Evolutionary conservation across 2,329 filamentous ascomycete genomes (phyloP).

Genomic region (Penicillium vulpinum): DNA sequence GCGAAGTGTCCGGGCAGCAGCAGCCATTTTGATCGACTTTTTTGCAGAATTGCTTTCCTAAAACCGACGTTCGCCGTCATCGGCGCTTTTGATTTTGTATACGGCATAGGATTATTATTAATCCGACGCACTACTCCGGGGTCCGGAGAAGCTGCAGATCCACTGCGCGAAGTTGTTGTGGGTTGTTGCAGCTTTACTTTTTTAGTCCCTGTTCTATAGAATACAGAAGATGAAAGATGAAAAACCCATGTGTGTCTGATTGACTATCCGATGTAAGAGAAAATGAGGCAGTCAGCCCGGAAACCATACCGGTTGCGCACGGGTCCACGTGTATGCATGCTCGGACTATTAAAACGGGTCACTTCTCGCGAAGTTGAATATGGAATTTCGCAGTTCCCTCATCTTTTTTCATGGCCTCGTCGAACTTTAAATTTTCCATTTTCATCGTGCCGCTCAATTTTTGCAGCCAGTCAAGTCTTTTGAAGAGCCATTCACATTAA

Average conservation of each 20-base stretch:
- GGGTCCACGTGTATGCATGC: neutral
- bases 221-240: neutral
- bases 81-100: conserved; percentile 32
- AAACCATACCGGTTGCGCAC: too few relatives aligned
- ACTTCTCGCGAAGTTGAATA: conserved; percentile 22
- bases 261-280: neutral
- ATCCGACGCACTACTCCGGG: conserved; percentile 21
- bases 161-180: neutral
- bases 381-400: neutral
- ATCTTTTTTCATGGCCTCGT: neutral
- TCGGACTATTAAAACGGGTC: conserved; percentile 6
- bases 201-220: neutral
- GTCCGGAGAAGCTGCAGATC: conserved; percentile 14
- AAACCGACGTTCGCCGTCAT: conserved; percentile 29
- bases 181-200: neutral
- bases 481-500: neutral
- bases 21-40: conserved; percentile 39
- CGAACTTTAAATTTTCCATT: neutral
- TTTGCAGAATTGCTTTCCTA: conserved; percentile 20
- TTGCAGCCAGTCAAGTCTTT: neutral
- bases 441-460: neutral
- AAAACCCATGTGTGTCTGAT: neutral
- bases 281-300: neutral
- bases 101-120: conserved; percentile 22
- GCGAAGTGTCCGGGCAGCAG: conserved; percentile 64